Base-by-base conservation (phyloP, 148 eudicot genomes). In the Rheum nobile region DNA sequence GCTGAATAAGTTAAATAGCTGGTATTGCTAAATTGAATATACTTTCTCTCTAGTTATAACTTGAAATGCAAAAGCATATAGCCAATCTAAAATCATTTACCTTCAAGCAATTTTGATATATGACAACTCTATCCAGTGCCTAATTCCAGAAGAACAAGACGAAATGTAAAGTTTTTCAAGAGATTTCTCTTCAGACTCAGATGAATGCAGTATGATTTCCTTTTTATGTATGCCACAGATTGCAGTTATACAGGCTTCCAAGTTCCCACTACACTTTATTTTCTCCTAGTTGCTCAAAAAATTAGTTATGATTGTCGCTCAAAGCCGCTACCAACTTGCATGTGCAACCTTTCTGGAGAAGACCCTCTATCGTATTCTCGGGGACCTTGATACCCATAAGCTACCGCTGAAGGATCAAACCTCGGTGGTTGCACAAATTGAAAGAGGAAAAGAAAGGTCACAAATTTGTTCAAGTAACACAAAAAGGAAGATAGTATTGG, bases 301-400 rank as follows among this genome's bases (percentile, higher is more conserved):
- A 26, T 3, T 4, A 10, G 46, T 83, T 82, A 87, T 24, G 88
- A 63, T 74, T 84, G 81, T 79, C 97, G 81, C 74, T 88, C 91
- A 73, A 87, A 90, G 76, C 86, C 83, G 71, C 97, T 87, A 59
- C 98, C 98, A 67, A 92, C 78, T 79, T 92, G 97, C 97, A 92
- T 92, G 76, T 88, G 96, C 74, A 88, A 80, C 97, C 96, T 88
- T 72, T 92, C 97, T 8, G 96, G 93, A 65, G 96, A 85, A 75
- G 96, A 75, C 67, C 77, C 85, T 55, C 85, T 86, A 13, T 77
- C 84, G 41, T 84, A 83, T 71, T 90, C 92, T 71, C 89, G 75
- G 26, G 90, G 75, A 61, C 86, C 68, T 84, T 87, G 91, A 26
- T 96, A 83, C 35, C 77, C 81, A 71, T 84, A 92, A 59, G 79